Base-by-base conservation (phyloP, 805 yeast species). In the Candida maesae region DNA sequence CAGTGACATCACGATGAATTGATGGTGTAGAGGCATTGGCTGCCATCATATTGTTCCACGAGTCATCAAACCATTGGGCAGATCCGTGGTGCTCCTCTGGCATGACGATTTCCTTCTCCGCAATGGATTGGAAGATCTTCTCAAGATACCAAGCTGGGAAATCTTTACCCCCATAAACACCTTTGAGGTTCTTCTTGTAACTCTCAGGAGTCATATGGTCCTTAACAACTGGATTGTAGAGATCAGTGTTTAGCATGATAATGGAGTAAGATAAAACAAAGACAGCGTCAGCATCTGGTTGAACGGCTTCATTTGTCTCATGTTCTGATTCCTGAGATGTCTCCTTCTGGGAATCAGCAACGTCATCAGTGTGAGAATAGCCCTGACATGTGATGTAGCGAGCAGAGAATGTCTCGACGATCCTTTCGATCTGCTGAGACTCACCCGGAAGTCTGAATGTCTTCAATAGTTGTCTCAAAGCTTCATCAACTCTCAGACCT, bases 21-120 rank as follows among this genome's bases (percentile, higher is more conserved):
- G 60, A 58, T 3, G 64, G 61, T 18, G 62, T 36, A 0, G 67
- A 67, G 2, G 64, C 60, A 16, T 69, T 63, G 1, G 65, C 59
- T 16, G 65, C 64, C 32, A 85, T 74, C 45, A 84, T 60, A 44
- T 82, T 79, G 50, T 81, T 81, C 95, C 95, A 85, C 14, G 78
- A 69, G 55, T 85, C 91, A 57, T 90, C 97, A 62, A 90, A 91
- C 81, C 95, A 84, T 58, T 84, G 88, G 16, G 88, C 85, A 10
- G 89, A 86, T 13, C 91, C 93, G 58, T 88, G 95, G 53, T 91
- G 97, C 56, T 93, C 99, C 55, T 93, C 98, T 0, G 99, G 98
- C 90, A 95, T 86, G 36, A 93, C 87, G 48, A 93, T 93, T 62
- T 93, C 99, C 38, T 84, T 76, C 41, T 82, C 86, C 46, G 78